A percentile compares a stretch with the other conserved stretches of the same genome.
These are phyloP conservation scores for Aspergillus viridinutans DNA, from an alignment of 2,329 filamentous ascomycete species.

Conservation along the genomic window DNA sequence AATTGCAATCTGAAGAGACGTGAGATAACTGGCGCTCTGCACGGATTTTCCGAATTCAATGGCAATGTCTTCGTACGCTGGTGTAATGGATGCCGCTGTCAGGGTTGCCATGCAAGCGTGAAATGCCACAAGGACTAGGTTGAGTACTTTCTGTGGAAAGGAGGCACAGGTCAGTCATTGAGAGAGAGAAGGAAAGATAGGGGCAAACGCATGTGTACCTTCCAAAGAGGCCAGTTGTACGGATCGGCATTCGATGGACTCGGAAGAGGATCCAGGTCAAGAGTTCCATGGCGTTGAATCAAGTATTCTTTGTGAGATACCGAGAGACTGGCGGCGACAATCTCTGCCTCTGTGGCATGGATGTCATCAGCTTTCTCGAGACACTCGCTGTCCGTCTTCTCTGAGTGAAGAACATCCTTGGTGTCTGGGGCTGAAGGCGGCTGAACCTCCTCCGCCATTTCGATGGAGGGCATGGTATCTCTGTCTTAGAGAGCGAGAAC, in stretches of 20 bases:
- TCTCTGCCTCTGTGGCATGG: conserved; percentile 22
- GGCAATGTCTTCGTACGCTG: conserved; percentile 51
- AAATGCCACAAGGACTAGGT: conserved; percentile 54
- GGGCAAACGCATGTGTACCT: conserved; percentile 31
- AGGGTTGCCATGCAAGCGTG: conserved; percentile 58
- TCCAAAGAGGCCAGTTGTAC: conserved; percentile 55
- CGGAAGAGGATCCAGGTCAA: conserved; percentile 54
- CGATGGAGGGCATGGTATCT: neutral
- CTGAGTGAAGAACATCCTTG: neutral
- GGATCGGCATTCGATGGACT: conserved; percentile 50
- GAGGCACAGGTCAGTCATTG: neutral
- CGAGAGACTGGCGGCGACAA: conserved; percentile 23
- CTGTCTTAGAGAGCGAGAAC: too few species aligned
- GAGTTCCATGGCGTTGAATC: conserved; percentile 51
- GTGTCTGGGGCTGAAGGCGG: neutral
- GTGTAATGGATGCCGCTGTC: conserved; percentile 53
- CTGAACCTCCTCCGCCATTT: neutral
- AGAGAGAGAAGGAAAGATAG: neutral
- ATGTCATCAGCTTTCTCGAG: conserved; percentile 3
- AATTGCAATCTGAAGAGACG: conserved; percentile 52
- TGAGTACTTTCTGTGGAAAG: conserved; percentile 46
- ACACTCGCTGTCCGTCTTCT: neutral
- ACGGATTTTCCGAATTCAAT: conserved; percentile 47
- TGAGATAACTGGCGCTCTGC: conserved; percentile 51
- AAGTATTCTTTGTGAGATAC: conserved; percentile 45